Evolutionary conservation across 148 eudicot genomes (phyloP).

Genomic region (Diospyros lotus): DNA sequence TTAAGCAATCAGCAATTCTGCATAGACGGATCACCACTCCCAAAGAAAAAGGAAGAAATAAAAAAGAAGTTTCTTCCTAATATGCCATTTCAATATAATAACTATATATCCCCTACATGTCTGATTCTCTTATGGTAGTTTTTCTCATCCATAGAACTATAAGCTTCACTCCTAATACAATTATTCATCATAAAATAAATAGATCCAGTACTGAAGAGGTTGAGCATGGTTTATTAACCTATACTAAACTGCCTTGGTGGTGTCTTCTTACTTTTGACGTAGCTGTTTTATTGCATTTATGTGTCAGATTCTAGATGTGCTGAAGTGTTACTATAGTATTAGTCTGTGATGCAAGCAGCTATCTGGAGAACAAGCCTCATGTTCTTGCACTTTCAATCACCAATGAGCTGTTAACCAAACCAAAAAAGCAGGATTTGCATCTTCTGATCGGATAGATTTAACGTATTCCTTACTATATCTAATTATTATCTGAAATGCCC

Average conservation of each 20-base stretch:
- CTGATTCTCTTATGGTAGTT: neutral
- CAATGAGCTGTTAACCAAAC: constrained; percentile 3
- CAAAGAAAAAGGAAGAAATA: too few relatives aligned
- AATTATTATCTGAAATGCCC: neutral
- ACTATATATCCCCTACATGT: neutral
- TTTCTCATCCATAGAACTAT: neutral
- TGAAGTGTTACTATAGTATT: neutral
- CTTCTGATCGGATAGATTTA: neutral
- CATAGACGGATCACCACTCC: too few relatives aligned
- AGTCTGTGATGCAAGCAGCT: neutral
- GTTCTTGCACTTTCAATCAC: neutral
- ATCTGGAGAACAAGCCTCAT: neutral
- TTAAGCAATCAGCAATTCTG: neutral
- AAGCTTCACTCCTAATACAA: neutral
- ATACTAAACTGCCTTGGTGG: too few relatives aligned
- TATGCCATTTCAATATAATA: neutral
- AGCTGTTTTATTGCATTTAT: neutral
- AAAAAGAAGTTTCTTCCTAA: neutral
- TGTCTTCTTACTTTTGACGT: too few relatives aligned
- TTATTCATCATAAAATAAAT: neutral
- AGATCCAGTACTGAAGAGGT: neutral
- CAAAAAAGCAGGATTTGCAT: neutral
- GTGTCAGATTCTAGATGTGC: neutral
- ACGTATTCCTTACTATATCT: neutral
- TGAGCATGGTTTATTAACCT: too few relatives aligned